These are phyloP conservation scores for Eucalyptus erythrocorys DNA, from an alignment of 345 rosid species.

Conservation along the genomic window DNA sequence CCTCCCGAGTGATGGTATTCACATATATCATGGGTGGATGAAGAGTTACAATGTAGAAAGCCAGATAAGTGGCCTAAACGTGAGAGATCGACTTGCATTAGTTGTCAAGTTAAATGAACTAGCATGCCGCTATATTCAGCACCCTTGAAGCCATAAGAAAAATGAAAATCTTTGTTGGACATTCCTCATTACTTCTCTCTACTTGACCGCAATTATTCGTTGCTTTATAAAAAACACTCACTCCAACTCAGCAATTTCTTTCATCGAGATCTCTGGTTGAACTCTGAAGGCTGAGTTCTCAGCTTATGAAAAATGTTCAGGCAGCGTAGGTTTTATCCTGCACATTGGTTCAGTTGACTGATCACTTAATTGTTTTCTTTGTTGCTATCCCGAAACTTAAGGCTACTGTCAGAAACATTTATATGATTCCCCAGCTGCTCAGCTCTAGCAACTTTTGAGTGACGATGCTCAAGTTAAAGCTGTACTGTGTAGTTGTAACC, in stretches of 20 bases:
- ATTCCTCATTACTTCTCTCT: not conserved
- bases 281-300: not conserved
- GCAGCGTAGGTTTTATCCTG: not conserved
- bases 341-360: not conserved
- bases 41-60: not conserved
- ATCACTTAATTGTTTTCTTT: not conserved
- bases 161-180: not conserved
- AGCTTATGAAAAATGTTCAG: not conserved
- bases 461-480: not conserved
- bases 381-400: not conserved
- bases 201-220: not conserved
- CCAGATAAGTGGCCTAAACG: not conserved
- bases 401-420: not conserved
- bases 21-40: not conserved
- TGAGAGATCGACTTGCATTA: not conserved
- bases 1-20: not conserved
- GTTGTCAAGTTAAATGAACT: not conserved
- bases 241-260: not conserved
- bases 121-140: not conserved
- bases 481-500: not conserved
- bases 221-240: not conserved
- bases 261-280: not conserved
- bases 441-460: not conserved
- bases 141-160: not conserved
- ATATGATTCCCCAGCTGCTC: not conserved